phyloP scores from a whole-genome alignment of 257 asterid species.

The Petunia axillaris region DNA sequence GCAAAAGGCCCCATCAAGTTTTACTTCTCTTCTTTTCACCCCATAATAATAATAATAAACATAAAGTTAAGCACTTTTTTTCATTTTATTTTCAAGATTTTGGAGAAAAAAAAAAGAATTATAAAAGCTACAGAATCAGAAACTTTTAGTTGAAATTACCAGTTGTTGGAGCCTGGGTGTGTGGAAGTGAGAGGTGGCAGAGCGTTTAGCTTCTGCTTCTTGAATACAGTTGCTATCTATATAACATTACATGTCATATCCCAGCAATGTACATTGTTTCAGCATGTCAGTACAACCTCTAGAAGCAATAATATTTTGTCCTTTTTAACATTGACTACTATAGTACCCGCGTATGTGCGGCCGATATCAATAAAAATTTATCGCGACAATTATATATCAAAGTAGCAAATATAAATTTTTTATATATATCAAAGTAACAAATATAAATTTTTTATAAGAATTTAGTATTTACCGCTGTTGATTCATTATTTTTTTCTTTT shows the following conservation, averaged over 20 bases:
- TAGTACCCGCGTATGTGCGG: too few relatives aligned
- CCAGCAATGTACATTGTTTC: not conserved
- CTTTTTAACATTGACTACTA: too few relatives aligned
- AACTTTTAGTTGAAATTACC: not conserved
- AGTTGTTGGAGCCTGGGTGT: not conserved
- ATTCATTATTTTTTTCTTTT: too few relatives aligned
- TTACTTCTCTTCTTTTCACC: not conserved
- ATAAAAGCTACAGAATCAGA: not conserved
- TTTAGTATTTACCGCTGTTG: too few relatives aligned
- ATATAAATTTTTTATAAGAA: too few relatives aligned
- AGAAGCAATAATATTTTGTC: too few relatives aligned
- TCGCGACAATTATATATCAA: too few relatives aligned
- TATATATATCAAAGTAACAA: too few relatives aligned
- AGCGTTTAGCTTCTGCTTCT: not conserved
- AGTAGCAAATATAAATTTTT: too few relatives aligned
- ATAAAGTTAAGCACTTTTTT: not conserved
- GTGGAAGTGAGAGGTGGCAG: not conserved
- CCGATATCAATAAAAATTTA: too few relatives aligned
- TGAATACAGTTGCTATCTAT: not conserved
- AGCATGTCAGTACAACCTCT: not conserved
- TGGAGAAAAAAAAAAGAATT: not conserved
- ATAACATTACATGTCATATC: not conserved
- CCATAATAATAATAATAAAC: not conserved
- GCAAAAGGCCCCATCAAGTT: conserved; percentile 66
- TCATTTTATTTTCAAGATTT: conserved; percentile 1